Conservation (phyloP, 1,284 basidiomycete species). For the Sphagnurus paluster region DNA sequence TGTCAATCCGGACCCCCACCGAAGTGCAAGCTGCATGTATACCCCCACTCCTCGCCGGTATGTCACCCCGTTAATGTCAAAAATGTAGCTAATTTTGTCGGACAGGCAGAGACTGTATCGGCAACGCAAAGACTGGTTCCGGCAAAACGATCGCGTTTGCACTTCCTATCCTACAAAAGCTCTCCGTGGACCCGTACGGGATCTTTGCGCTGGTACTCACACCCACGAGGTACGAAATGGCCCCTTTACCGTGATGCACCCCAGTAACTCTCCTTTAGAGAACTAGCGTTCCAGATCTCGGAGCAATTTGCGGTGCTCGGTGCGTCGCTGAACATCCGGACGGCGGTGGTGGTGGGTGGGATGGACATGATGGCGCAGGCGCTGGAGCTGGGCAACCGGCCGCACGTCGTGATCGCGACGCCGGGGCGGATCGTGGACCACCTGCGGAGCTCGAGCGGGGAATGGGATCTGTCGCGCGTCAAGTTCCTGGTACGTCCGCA, state of each 20-base stretch:
- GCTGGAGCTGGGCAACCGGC: conserved; percentile 80
- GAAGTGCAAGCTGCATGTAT: conserved; percentile 91
- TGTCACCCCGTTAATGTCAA: not conserved
- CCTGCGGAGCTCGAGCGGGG: conserved; percentile 74
- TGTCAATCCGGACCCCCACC: conserved; percentile 88
- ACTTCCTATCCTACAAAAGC: conserved; percentile 89
- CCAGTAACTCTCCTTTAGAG: conserved; percentile 48
- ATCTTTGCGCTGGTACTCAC: conserved; percentile 93
- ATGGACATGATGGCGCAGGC: conserved; percentile 99
- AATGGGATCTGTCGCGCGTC: conserved; percentile 85
- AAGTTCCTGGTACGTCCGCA: conserved; percentile 73
- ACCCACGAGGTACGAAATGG: conserved; percentile 75
- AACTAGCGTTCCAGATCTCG: conserved; percentile 95
- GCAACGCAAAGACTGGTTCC: conserved; percentile 96
- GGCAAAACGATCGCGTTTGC: conserved; percentile 99
- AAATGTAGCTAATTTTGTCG: conserved; percentile 5
- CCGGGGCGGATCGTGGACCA: conserved; percentile 96
- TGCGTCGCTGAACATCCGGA: conserved; percentile 75
- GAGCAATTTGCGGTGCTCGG: conserved; percentile 96
- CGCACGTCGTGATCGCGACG: conserved; percentile 95
- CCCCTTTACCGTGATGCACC: not conserved
- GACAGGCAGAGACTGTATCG: conserved; percentile 88
- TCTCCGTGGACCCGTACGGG: conserved; percentile 89
- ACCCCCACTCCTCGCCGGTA: conserved; percentile 81
- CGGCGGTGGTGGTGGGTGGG: conserved; percentile 92